phyloP scores from a whole-genome alignment of 2,329 filamentous ascomycete species.

The Pseudocercospora musae region DNA sequence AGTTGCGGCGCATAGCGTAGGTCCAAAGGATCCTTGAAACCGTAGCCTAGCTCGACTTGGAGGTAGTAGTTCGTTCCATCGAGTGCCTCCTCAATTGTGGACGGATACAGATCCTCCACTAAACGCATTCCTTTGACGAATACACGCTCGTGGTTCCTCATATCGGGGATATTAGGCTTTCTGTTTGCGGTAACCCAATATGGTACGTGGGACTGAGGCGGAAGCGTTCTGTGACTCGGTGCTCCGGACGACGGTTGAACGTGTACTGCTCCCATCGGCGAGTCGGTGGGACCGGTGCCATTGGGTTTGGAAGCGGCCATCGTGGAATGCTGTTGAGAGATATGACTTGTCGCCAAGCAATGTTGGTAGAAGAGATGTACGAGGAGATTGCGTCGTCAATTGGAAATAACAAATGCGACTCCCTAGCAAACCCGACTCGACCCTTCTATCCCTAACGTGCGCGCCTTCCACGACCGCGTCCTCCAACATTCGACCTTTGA shows the following conservation, averaged over 20 bases:
- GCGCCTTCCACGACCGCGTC: slow-evolving; percentile 1
- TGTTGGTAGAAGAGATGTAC: not conserved
- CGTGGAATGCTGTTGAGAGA: not conserved
- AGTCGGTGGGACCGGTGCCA: not conserved
- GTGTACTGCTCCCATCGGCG: not conserved
- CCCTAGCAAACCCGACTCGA: not conserved
- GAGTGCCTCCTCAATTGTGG: not conserved
- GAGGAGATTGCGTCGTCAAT: not conserved
- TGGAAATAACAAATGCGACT: not conserved
- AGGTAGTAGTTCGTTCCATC: not conserved
- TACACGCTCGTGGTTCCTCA: not conserved
- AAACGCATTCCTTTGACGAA: not conserved
- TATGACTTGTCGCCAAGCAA: not conserved
- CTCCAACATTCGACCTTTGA: slow-evolving; percentile 23
- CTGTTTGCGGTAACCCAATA: not conserved
- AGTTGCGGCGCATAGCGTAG: not conserved
- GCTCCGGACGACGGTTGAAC: not conserved
- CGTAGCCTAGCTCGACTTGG: not conserved
- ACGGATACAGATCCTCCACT: not conserved
- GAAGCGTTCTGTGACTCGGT: not conserved
- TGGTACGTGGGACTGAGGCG: not conserved
- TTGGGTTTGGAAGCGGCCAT: not conserved
- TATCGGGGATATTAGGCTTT: not conserved
- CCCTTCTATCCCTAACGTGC: not conserved
- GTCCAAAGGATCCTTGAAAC: not conserved